Evolutionary conservation across 2,329 filamentous ascomycete species (phyloP).

Genomic region (Trichothecium roseum): DNA sequence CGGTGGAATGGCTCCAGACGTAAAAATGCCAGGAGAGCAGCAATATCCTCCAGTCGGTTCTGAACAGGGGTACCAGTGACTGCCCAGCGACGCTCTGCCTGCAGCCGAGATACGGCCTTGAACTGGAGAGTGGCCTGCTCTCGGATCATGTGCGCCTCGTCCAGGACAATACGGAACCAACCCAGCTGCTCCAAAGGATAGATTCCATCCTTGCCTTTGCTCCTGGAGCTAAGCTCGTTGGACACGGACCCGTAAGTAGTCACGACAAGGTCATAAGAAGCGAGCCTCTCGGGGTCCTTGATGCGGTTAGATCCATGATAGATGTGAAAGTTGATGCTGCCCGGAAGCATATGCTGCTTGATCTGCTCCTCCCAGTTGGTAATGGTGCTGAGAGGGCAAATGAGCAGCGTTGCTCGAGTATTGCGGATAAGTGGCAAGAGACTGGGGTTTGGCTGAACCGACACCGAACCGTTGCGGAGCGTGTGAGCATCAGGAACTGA

Average conservation of each 20-base stretch:
- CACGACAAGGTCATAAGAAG: slow-evolving; percentile 72
- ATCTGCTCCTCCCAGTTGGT: slow-evolving; percentile 95
- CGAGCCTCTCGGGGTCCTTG: slow-evolving; percentile 57
- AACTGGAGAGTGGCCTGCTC: slow-evolving; percentile 74
- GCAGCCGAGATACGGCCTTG: slow-evolving; percentile 70
- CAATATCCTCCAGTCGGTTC: slow-evolving; percentile 84
- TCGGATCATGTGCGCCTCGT: slow-evolving; percentile 91
- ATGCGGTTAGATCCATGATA: slow-evolving; percentile 77
- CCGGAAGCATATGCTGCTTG: slow-evolving; percentile 61
- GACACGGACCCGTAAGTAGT: slow-evolving; percentile 88
- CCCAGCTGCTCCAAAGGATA: slow-evolving; percentile 68
- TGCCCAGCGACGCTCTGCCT: slow-evolving; percentile 80
- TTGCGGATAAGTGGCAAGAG: slow-evolving; percentile 52
- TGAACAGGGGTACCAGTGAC: slow-evolving; percentile 96
- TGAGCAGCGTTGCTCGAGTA: slow-evolving; percentile 68
- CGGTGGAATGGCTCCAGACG: slow-evolving; percentile 79
- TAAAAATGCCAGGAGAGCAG: slow-evolving; percentile 77
- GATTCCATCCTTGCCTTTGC: slow-evolving; percentile 45
- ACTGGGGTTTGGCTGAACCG: slow-evolving; percentile 29
- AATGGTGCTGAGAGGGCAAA: slow-evolving; percentile 84
- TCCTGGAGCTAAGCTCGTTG: slow-evolving; percentile 61
- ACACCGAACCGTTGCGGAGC: slow-evolving; percentile 16
- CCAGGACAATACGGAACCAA: slow-evolving; percentile 89
- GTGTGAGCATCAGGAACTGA: slow-evolving; percentile 28
- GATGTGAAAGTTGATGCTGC: slow-evolving; percentile 60